Conservation (phyloP, 139 green algal species). For the Chlamydomonas applanata region DNA sequence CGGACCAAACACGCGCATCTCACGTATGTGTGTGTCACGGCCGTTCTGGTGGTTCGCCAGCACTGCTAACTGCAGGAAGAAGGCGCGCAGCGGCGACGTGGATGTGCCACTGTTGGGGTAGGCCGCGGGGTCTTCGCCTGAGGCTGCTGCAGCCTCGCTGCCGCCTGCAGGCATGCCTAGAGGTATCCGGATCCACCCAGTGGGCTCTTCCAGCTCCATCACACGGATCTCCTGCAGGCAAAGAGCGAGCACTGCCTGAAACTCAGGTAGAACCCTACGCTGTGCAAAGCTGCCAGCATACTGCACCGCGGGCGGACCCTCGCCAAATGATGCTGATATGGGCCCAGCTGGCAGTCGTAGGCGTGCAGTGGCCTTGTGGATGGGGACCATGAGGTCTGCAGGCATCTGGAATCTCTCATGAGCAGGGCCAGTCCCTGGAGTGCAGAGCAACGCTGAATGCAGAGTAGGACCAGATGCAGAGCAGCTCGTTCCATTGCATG, state of each 20-base stretch:
- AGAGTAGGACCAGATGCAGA: too few relatives aligned
- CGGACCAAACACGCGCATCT: slow-evolving; percentile 78
- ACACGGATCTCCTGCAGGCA: slow-evolving; percentile 68
- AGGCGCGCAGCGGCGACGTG: slow-evolving; percentile 37
- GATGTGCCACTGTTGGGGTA: not conserved
- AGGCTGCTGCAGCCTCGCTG: not conserved
- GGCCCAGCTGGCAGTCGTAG: too few relatives aligned
- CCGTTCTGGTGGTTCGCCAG: slow-evolving; percentile 97
- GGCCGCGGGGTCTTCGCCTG: not conserved
- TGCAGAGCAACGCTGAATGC: too few relatives aligned
- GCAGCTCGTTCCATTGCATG: too few relatives aligned
- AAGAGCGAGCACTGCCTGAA: too few relatives aligned
- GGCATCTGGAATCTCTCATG: slow-evolving; percentile 4
- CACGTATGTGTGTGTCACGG: slow-evolving; percentile 91
- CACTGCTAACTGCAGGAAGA: slow-evolving; percentile 67
- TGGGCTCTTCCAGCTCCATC: slow-evolving; percentile 83
- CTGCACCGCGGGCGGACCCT: too few relatives aligned
- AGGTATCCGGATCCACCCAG: slow-evolving; percentile 79
- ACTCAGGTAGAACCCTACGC: too few relatives aligned
- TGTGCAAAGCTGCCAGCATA: too few relatives aligned
- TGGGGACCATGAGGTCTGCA: not conserved
- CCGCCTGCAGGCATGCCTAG: slow-evolving; percentile 32
- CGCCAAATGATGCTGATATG: too few relatives aligned
- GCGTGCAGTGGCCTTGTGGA: too few relatives aligned
- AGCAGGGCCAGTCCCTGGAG: too few relatives aligned